Percentiles rank a stretch among this genome's conserved stretches.
These are phyloP conservation scores for Cardiosporidium cionae DNA, from an alignment of 169 alveolate genomes.

Conservation along the genomic window DNA sequence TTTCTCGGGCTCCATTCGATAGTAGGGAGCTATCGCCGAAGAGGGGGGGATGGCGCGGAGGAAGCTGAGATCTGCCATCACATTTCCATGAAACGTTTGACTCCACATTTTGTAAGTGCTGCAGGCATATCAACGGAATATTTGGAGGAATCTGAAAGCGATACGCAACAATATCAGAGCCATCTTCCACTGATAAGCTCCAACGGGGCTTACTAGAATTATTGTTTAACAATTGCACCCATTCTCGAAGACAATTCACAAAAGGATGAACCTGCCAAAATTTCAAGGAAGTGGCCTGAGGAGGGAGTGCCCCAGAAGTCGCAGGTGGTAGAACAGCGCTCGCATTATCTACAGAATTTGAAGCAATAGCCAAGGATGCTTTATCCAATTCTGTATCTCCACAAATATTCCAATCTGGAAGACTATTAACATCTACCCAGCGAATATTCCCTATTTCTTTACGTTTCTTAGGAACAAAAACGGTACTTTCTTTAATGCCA, in stretches of 20 bases:
- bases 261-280: slow-evolving; percentile 22
- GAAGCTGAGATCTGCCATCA: too few relatives aligned
- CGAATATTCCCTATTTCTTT: slow-evolving; percentile 69
- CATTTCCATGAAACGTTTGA: background rate
- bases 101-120: background rate
- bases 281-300: background rate
- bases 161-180: background rate
- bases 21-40: too few relatives aligned
- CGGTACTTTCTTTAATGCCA: slow-evolving; percentile 61
- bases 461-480: slow-evolving; percentile 59
- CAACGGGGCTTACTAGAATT: too few relatives aligned
- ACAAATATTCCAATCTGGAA: slow-evolving; percentile 20
- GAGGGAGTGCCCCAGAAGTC: background rate
- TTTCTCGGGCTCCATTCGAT: too few relatives aligned
- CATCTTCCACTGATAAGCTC: too few relatives aligned
- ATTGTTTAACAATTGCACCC: slow-evolving; percentile 13
- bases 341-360: background rate
- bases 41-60: too few relatives aligned
- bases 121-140: background rate
- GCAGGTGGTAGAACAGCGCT: too few relatives aligned
- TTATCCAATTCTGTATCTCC: background rate
- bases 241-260: slow-evolving; percentile 3
- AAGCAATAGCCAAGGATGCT: background rate
- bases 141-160: background rate
- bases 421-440: slow-evolving; percentile 58